A percentile compares a stretch with the other conserved stretches of the same genome.
These are phyloP conservation scores for Aquilaria yunnanensis DNA, from an alignment of 345 rosid genomes.

Conservation along the genomic window DNA sequence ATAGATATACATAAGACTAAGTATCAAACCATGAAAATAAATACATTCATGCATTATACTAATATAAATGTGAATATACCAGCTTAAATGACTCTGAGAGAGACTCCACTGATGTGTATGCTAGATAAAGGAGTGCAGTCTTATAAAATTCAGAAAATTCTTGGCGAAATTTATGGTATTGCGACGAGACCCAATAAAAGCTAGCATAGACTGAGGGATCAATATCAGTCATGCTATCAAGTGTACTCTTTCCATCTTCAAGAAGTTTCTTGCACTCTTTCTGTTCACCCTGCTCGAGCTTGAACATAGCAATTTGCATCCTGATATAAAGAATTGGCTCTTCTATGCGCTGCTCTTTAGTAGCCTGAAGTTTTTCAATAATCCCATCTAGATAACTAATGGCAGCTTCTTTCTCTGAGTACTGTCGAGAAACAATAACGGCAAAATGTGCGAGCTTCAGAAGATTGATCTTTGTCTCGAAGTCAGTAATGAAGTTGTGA, in stretches of 20 bases:
- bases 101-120: constrained; percentile 88
- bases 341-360: constrained; percentile 69
- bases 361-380: constrained; percentile 73
- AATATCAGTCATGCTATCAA: constrained; percentile 95
- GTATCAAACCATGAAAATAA: background rate
- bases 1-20: background rate
- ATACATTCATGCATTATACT: too few species aligned
- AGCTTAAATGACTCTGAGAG: constrained; percentile 93
- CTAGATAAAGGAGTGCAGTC: constrained; percentile 91
- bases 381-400: constrained; percentile 77
- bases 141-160: constrained; percentile 93
- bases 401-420: constrained; percentile 94
- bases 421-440: constrained; percentile 83
- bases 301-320: constrained; percentile 82
- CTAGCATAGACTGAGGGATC: constrained; percentile 94
- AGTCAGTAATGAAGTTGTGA: constrained; percentile 89
- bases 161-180: constrained; percentile 69
- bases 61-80: constrained; percentile 31
- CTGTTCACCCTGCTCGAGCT: constrained; percentile 85
- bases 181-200: constrained; percentile 93
- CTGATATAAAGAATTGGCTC: constrained; percentile 88
- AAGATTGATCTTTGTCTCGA: constrained; percentile 97
- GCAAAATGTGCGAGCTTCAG: constrained; percentile 98
- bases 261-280: constrained; percentile 87
- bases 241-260: constrained; percentile 81